These are phyloP conservation scores for Whalleya microplaca DNA, from an alignment of 2,329 filamentous ascomycete species.

Conservation along the genomic window DNA sequence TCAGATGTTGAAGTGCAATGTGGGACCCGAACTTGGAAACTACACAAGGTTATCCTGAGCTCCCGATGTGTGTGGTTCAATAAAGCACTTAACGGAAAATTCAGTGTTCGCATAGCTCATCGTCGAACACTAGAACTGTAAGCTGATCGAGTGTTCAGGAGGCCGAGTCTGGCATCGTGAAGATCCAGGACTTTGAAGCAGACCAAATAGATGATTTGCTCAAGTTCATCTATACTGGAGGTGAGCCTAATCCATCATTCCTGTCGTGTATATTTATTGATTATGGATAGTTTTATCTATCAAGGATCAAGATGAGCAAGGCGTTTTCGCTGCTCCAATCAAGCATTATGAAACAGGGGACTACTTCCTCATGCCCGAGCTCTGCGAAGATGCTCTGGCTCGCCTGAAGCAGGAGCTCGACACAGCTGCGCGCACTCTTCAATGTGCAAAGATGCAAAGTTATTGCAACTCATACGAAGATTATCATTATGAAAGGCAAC, in stretches of 20 bases:
- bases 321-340: not conserved
- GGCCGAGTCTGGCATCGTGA: conserved; percentile 22
- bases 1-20: conserved; percentile 31
- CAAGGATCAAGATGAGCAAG: not conserved
- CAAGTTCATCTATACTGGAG: conserved; percentile 30
- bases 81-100: conserved; percentile 29
- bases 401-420: not conserved
- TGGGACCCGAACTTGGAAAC: conserved; percentile 25
- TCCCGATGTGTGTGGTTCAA: conserved; percentile 32
- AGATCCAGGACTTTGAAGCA: conserved; percentile 26
- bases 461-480: too few relatives aligned
- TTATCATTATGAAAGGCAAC: too few relatives aligned
- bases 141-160: conserved; percentile 8
- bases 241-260: conserved; percentile 1
- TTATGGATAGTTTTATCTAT: not conserved
- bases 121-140: not conserved
- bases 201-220: conserved; percentile 24
- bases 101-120: conserved; percentile 3
- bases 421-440: not conserved
- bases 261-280: not conserved
- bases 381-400: not conserved
- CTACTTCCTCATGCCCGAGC: conserved; percentile 1
- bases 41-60: conserved; percentile 33
- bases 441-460: not conserved
- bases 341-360: not conserved